A percentile compares a stretch with the other conserved stretches of the same genome.
Conservation (phyloP, 2,329 filamentous ascomycete species). For the Calonectria pauciramosa region DNA sequence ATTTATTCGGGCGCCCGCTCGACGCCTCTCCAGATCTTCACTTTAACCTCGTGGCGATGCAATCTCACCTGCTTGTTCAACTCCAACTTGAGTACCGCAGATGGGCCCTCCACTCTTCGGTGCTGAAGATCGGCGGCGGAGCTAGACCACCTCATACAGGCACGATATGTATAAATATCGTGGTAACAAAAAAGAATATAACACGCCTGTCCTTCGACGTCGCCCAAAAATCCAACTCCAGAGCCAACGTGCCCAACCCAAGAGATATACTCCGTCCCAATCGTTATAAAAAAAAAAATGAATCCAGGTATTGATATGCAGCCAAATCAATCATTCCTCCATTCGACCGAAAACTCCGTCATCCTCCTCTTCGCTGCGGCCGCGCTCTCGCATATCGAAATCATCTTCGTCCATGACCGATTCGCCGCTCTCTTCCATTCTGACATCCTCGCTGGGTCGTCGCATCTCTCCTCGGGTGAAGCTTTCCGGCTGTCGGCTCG, state of each 20-base stretch:
- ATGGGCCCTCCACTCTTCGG: slow-evolving; percentile 74
- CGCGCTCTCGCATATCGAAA: slow-evolving; percentile 71
- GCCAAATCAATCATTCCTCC: slow-evolving; percentile 77
- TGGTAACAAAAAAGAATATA: slow-evolving; percentile 66
- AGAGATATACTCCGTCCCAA: slow-evolving; percentile 37
- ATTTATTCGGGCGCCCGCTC: slow-evolving; percentile 68
- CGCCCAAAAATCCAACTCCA: slow-evolving; percentile 51
- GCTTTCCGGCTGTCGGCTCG: slow-evolving; percentile 72
- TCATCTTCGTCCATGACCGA: slow-evolving; percentile 77
- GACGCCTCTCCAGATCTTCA: slow-evolving; percentile 73
- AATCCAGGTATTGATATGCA: slow-evolving; percentile 43
- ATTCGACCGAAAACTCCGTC: slow-evolving; percentile 96
- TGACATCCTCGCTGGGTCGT: slow-evolving; percentile 68
- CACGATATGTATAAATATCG: slow-evolving; percentile 54
- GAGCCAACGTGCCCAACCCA: slow-evolving; percentile 49
- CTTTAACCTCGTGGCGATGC: slow-evolving; percentile 79
- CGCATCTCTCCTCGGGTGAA: slow-evolving; percentile 73
- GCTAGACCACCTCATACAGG: slow-evolving; percentile 68
- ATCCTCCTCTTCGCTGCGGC: slow-evolving; percentile 88
- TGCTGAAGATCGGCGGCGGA: slow-evolving; percentile 76
- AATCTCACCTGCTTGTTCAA: slow-evolving; percentile 51
- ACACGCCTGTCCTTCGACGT: slow-evolving; percentile 51
- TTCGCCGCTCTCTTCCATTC: slow-evolving; percentile 76
- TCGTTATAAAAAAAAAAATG: slow-evolving; percentile 27
- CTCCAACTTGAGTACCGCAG: slow-evolving; percentile 41